Base-by-base conservation (phyloP, 177 flowering plant genomes). In the Vitis hybrid region DNA sequence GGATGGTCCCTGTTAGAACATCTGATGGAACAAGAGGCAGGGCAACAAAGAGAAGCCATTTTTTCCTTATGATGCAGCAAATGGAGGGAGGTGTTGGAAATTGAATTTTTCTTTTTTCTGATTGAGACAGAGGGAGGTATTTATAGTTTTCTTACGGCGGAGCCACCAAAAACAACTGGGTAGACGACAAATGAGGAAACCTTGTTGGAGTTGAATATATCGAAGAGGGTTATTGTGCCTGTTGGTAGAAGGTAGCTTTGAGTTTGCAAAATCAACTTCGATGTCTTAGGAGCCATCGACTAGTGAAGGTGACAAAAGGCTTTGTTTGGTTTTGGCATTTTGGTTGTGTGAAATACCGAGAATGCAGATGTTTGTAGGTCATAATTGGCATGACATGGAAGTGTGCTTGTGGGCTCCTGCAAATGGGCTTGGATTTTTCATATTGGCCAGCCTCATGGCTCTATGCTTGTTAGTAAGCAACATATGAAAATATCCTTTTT, bases 31-130 rank as follows among this genome's bases (percentile, higher is more conserved):
- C 6, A 65, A 14, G 63, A 64, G 58, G 59, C 19, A 49, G 68
- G 69, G 30, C 21, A 70, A 48, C 74, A 70, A 54, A 77, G 54
- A 60, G 72, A 63, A 50, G 80, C 86, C 86, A 84, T 82, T 48
- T 18, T 15, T 48, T 19, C 59, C 56, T 75, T 15, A 7, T 60
- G 58, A 9, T 73, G 15, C 46, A 70, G 15, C 46, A 6, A 50
- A 13, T 52, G 62, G 15, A n/a, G 50, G 77, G 64, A 52, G 21
- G 65, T 32, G 48, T 72, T 79, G 73, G 48, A 71, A 78, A 70
- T 8, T 12, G 24, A 6, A 49, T 17, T 19, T 40, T 40, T 40
- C 8, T 40, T 40, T 40, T 40, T 40, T 40, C 7, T 40, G 48
- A 40, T 40, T 40, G 48, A 40, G 48, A 40, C 32, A 40, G 48